phyloP scores from a whole-genome alignment of 2,329 filamentous ascomycete species.

The Zalaria obscura region DNA sequence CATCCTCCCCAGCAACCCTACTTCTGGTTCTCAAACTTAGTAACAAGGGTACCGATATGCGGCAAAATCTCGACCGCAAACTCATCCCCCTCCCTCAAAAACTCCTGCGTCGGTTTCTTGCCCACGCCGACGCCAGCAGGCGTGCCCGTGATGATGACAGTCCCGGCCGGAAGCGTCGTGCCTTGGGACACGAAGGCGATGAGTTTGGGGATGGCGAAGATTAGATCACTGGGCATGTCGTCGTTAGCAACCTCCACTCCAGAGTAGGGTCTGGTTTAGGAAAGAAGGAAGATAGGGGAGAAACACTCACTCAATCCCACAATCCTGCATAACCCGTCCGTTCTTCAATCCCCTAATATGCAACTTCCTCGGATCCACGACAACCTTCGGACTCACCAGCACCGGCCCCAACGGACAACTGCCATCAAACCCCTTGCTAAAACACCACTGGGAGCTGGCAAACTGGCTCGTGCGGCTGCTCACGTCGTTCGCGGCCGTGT shows the following conservation, averaged over 20 bases:
- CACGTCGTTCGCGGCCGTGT: slow-evolving; percentile 50
- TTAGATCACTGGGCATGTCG: slow-evolving; percentile 30
- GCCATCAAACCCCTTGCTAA: slow-evolving; percentile 45
- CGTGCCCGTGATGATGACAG: slow-evolving; percentile 29
- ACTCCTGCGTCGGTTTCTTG: slow-evolving; percentile 25
- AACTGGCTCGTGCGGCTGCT: slow-evolving; percentile 44
- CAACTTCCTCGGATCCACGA: slow-evolving; percentile 36
- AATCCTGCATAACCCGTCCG: slow-evolving; percentile 37
- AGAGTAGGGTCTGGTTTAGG: too few species aligned
- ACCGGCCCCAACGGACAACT: slow-evolving; percentile 35
- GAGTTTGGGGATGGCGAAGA: slow-evolving; percentile 36
- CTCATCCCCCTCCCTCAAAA: slow-evolving; percentile 30
- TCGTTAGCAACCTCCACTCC: too few species aligned
- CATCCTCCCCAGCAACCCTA: background rate
- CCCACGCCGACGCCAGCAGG: slow-evolving; percentile 27
- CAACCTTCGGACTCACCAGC: too few species aligned
- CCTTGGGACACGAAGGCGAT: slow-evolving; percentile 26
- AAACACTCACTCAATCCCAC: slow-evolving; percentile 21
- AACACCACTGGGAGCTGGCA: slow-evolving; percentile 41
- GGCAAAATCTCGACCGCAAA: slow-evolving; percentile 35
- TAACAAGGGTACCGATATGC: slow-evolving; percentile 34
- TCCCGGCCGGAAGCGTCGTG: slow-evolving; percentile 27
- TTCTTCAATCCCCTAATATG: slow-evolving; percentile 28
- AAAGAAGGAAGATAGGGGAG: background rate
- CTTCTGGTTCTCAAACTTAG: slow-evolving; percentile 22